phyloP scores from a whole-genome alignment of 768 basidiomycete genomes.

The Auricularia sp. region DNA sequence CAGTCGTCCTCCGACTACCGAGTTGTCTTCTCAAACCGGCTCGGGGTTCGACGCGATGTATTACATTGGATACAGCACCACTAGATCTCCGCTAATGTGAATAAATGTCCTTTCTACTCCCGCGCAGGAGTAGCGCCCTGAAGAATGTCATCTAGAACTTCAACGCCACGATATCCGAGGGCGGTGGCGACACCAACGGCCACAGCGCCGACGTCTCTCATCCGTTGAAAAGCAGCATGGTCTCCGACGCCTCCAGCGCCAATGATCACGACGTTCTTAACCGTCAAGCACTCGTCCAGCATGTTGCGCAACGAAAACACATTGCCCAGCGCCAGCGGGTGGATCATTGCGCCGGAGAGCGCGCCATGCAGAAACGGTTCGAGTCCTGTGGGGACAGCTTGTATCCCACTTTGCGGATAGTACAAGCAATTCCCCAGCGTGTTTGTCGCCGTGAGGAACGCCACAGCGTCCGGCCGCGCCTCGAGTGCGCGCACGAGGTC shows the following conservation, averaged over 20 bases:
- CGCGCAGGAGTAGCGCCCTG: no score
- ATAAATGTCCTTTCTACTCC: no score
- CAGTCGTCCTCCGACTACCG: no score
- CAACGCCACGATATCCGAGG: constrained; percentile 31
- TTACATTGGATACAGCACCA: no score
- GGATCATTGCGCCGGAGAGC: constrained; percentile 73
- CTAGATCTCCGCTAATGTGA: no score
- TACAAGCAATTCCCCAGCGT: constrained; percentile 64
- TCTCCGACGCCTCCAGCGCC: constrained; percentile 79
- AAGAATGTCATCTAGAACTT: constrained; percentile 18
- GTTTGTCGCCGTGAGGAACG: constrained; percentile 74
- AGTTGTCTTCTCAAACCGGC: no score
- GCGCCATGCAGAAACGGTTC: constrained; percentile 52
- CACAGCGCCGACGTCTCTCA: constrained; percentile 64
- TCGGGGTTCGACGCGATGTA: no score
- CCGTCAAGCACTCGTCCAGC: no score
- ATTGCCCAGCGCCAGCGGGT: no score
- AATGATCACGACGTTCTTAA: constrained; percentile 41
- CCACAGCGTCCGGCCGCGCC: constrained; percentile 40
- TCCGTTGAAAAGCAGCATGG: constrained; percentile 47
- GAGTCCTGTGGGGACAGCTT: constrained; percentile 16
- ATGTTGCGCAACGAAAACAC: no score
- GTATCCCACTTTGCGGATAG: constrained; percentile 41
- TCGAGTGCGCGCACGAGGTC: constrained; percentile 39
- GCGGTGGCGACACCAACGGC: constrained; percentile 58